Evolutionary conservation across 2,329 filamentous ascomycete species (phyloP), one percentile per base, ranked within the genome.

Genomic region (Trichoderma koningii): DNA sequence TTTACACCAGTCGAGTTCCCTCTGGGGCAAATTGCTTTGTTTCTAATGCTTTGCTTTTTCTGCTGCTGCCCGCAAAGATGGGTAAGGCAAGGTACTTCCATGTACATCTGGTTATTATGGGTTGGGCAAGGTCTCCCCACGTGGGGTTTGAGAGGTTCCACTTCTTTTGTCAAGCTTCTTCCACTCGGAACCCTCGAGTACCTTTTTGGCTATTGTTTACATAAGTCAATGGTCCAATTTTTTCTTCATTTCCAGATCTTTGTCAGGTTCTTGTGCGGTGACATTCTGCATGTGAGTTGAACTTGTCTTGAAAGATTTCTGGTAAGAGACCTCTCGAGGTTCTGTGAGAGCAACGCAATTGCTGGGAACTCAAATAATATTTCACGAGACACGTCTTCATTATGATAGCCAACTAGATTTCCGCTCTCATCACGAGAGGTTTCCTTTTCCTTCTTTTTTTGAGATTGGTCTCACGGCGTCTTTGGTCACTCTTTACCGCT

Each of bases 371-470:
- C 3, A 44, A 15, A 26, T 5, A n/a, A 47, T 63, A 38, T 4
- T 53, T 63, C 19, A 44, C 7, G 34, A 52, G 34, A 63, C 17
- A 7, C 4, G 41, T n/a, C 26, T 51, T 38, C 42, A 52, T 45
- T 45, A 64, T 64, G 62, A 59, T 64, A 51, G 52, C 62, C 17
- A 26, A 45, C 38, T 64, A 59, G 34, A 59, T 38, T 14, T 19
- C 9, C 21, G 19, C 38, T 48, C 62, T 64, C 62, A 38, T 5
- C 50, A 21, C 30, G 34, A 53, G 41, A 62, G 55, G 21, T 23
- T 52, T 56, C 26, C 21, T 15, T n/a, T 55, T n/a, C 45, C 28
- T 23, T 42, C n/a, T 34, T 50, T 26, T 41, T 19, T 6, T 55
- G 45, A 34, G 42, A 28, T 44, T 15, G 26, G 17, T 62, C 52